Evolutionary conservation across 129 eudicot species (phyloP).

Genomic region (Pseudognaphalium luteoalbum): DNA sequence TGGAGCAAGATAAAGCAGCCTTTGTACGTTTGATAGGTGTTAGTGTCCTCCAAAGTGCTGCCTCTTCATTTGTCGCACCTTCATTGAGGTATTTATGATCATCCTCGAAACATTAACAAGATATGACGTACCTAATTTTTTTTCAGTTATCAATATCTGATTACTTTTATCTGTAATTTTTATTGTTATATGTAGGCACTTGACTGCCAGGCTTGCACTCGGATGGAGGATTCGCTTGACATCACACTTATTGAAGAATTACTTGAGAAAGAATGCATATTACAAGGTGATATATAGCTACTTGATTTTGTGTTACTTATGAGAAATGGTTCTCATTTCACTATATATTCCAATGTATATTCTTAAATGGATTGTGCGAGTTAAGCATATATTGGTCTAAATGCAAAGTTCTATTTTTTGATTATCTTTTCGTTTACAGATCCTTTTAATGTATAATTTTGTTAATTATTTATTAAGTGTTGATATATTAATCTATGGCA

Average conservation of each 20-base stretch:
- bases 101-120: not conserved
- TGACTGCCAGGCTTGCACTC: conserved; percentile 90
- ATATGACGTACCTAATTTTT: not conserved
- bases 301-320: conserved; percentile 10
- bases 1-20: conserved; percentile 94
- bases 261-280: conserved; percentile 87
- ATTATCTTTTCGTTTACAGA: not conserved
- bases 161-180: not conserved
- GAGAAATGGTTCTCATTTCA: conserved; percentile 17
- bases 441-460: not conserved
- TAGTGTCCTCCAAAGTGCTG: conserved; percentile 95
- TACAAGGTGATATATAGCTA: conserved; percentile 65
- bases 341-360: not conserved
- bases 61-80: conserved; percentile 96
- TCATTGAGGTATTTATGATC: conserved; percentile 70
- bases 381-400: not conserved
- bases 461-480: not conserved
- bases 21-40: conserved; percentile 84
- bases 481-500: not conserved
- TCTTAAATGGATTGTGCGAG: not conserved
- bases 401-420: not conserved
- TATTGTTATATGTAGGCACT: conserved; percentile 58
- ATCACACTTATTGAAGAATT: conserved; percentile 76
- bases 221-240: conserved; percentile 98
- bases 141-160: not conserved